Evolutionary conservation across 139 green algal species (phyloP).

Genomic region (Picochlorum sp.): DNA sequence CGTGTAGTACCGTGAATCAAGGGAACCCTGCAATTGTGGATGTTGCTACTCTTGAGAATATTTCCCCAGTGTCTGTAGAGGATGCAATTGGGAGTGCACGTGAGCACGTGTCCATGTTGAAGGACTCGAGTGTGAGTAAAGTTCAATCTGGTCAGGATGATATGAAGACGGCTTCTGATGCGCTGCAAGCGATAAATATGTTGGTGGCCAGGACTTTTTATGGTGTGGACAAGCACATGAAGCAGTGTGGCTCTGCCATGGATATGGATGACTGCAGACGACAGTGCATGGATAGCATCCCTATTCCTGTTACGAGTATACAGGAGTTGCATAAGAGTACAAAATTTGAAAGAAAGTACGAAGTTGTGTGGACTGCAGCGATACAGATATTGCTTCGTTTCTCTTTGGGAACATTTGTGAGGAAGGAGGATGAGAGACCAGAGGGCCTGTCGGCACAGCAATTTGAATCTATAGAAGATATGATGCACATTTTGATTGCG

Average conservation of each 20-base stretch:
- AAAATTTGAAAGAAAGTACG: not conserved
- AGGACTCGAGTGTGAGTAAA: not conserved
- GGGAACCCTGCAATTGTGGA: not conserved
- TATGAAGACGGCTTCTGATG: not conserved
- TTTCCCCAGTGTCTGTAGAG: not conserved
- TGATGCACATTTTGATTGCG: constrained; percentile 1
- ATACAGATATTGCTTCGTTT: not conserved
- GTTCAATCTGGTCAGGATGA: not conserved
- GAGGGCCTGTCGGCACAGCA: not conserved
- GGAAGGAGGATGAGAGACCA: not conserved
- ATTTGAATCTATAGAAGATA: not conserved
- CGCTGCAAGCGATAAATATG: not conserved
- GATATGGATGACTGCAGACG: not conserved
- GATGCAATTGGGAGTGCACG: not conserved
- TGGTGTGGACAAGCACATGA: not conserved
- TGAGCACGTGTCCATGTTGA: not conserved
- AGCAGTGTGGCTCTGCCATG: not conserved
- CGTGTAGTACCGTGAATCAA: not conserved
- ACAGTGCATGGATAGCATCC: not conserved
- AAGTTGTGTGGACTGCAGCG: not conserved
- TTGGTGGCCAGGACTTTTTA: not conserved
- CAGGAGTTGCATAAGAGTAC: not conserved
- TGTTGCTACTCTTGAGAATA: not conserved
- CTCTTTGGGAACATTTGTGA: not conserved
- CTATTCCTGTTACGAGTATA: not conserved